A percentile compares a stretch with the other conserved stretches of the same genome.
Conservation (phyloP, 345 rosid species). For the Clarkia xantiana region DNA sequence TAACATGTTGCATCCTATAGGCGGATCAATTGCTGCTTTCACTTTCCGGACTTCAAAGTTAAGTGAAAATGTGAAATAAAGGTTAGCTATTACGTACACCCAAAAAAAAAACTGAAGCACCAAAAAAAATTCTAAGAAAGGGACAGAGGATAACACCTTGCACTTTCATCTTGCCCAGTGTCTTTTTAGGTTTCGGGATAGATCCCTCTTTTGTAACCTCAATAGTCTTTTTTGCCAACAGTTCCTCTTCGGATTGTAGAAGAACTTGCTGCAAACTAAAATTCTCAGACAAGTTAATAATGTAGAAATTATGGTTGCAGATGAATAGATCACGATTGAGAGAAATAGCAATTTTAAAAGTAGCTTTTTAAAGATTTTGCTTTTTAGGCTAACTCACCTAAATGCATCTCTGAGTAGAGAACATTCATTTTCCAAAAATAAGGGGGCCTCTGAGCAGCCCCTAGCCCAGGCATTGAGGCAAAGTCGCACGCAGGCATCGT, state of each 20-base stretch:
- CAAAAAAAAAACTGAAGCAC: constrained; percentile 2
- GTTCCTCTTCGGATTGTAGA: constrained; percentile 92
- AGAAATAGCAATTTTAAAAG: too few relatives aligned
- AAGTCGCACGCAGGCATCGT: constrained; percentile 93
- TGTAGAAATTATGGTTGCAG: too few relatives aligned
- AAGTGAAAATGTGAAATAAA: background rate
- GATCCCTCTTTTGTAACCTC: constrained; percentile 46
- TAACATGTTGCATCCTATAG: constrained; percentile 69
- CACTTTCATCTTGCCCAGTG: constrained; percentile 85
- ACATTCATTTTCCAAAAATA: constrained; percentile 90
- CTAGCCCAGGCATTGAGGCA: constrained; percentile 99
- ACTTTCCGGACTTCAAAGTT: constrained; percentile 67
- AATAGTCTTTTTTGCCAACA: constrained; percentile 47
- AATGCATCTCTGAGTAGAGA: constrained; percentile 70
- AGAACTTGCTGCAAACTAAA: constrained; percentile 62
- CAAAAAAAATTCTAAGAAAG: background rate
- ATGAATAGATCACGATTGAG: too few relatives aligned
- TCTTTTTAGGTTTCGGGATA: constrained; percentile 64
- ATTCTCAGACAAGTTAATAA: background rate
- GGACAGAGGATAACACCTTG: constrained; percentile 39
- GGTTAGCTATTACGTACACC: constrained; percentile 1
- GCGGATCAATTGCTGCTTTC: constrained; percentile 57
- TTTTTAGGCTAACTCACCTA: constrained; percentile 43
- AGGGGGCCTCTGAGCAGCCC: constrained; percentile 96
- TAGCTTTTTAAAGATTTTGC: too few relatives aligned